phyloP scores from a whole-genome alignment of 768 basidiomycete genomes.

The Amanita fuliginea region DNA sequence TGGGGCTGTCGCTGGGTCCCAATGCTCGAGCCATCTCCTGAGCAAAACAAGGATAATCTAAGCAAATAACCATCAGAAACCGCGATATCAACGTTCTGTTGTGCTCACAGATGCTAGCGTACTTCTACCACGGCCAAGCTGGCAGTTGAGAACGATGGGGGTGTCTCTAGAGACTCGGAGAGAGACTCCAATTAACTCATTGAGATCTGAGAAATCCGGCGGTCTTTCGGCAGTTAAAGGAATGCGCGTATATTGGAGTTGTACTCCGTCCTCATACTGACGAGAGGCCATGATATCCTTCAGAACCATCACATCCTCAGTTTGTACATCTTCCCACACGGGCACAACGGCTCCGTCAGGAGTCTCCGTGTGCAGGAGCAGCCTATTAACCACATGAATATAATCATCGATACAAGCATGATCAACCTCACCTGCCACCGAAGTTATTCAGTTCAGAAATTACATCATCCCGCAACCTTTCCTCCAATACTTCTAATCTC shows the following conservation, averaged over 20 bases:
- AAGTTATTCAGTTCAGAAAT: constrained; percentile 72
- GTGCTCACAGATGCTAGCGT: constrained; percentile 73
- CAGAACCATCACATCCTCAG: constrained; percentile 64
- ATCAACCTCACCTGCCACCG: constrained; percentile 55
- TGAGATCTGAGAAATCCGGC: constrained; percentile 65
- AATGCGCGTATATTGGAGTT: constrained; percentile 72
- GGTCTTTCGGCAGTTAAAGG: constrained; percentile 89
- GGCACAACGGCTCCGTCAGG: constrained; percentile 82
- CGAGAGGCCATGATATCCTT: constrained; percentile 79
- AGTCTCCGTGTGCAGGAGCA: constrained; percentile 86
- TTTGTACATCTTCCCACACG: constrained; percentile 84
- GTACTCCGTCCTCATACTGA: constrained; percentile 33
- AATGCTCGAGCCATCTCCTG: constrained; percentile 64
- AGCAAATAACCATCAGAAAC: not conserved
- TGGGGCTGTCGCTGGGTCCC: constrained; percentile 25
- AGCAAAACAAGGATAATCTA: constrained; percentile 78
- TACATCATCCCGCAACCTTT: constrained; percentile 82
- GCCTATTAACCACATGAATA: constrained; percentile 23
- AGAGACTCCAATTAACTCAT: constrained; percentile 70
- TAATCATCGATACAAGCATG: not conserved
- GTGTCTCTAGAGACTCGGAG: constrained; percentile 58
- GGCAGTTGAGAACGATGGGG: constrained; percentile 90
- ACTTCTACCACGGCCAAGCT: constrained; percentile 86
- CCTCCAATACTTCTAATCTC: constrained; percentile 83
- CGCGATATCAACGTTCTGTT: not conserved